Percentiles rank a stretch among this genome's conserved stretches.
Evolutionary conservation across 2,329 filamentous ascomycete genomes (phyloP).

Genomic region (Thyridium curvatum): DNA sequence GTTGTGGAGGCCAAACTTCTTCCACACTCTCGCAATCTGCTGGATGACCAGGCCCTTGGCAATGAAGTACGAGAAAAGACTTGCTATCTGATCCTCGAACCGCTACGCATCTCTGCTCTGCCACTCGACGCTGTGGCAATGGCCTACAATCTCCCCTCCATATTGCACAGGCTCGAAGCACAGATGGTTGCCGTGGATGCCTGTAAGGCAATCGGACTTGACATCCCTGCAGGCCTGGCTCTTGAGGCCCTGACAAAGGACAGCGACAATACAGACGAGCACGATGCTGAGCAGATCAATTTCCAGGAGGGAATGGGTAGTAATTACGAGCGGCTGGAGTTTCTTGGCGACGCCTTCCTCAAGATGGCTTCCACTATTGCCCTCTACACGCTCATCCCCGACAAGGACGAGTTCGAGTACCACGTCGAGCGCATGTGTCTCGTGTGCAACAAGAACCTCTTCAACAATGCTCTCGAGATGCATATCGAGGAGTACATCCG

Average conservation of each 20-base stretch:
- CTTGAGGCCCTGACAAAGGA: constrained; percentile 92
- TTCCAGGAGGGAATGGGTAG: constrained; percentile 82
- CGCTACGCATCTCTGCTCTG: constrained; percentile 68
- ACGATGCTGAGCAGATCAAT: constrained; percentile 60
- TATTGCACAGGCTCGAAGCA: constrained; percentile 78
- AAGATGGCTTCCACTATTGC: constrained; percentile 95
- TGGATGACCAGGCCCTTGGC: constrained; percentile 54
- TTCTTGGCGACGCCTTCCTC: constrained; percentile 86
- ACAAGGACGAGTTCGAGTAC: constrained; percentile 77
- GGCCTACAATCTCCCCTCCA: constrained; percentile 71
- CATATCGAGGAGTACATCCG: constrained; percentile 71
- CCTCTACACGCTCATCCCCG: constrained; percentile 69
- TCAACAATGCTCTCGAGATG: constrained; percentile 64
- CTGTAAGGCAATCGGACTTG: constrained; percentile 57
- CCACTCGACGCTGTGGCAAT: constrained; percentile 64
- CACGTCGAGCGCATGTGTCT: constrained; percentile 89
- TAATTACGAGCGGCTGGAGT: constrained; percentile 93
- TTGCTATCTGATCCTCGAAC: constrained; percentile 71
- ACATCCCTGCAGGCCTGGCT: constrained; percentile 61
- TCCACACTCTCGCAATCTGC: constrained; percentile 72
- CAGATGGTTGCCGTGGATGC: constrained; percentile 76
- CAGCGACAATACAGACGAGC: constrained; percentile 75
- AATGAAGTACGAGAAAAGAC: constrained; percentile 35
- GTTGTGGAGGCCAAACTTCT: constrained; percentile 73
- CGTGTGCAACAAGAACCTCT: constrained; percentile 86